Base-by-base conservation (phyloP, 2,329 filamentous ascomycete genomes). In the Neofusicoccum sp. region DNA sequence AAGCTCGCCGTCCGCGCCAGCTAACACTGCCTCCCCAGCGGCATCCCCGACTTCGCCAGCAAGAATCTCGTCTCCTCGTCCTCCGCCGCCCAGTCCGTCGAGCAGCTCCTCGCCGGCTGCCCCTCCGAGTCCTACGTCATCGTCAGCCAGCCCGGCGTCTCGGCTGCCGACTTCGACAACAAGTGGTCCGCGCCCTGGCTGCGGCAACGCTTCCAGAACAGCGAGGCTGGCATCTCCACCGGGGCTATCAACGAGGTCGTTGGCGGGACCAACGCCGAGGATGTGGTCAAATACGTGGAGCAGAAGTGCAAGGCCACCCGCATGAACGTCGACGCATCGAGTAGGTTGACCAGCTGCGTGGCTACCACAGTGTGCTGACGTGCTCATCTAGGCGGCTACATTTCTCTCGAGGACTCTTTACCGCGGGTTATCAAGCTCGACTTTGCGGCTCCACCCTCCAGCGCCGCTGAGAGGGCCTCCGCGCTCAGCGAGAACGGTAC, bases 61-160 rank as follows among this genome's bases (percentile, higher is more conserved):
- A 65, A 67, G 66, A 65, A 72, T 63, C 67, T 85, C 65, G 76
- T 80, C 61, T 73, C 80, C 58, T 77, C 80, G 22, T 67, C 76
- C 28, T 77, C 78, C 49, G 69, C 84, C 45, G 73, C 78, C 49
- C 70, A 76, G 16, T 73, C 79, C 43, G 64, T 85, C 12, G 74
- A 74, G 54, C 73, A 74, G 16, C 75, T 76, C 33, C 84, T 96
- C 31, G 80, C 82, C 43, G 76, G 78, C 61, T 96, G 92, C 77
- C 89, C 89, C 2, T 92, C 90, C 22, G 83, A 87, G 56, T 85
- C 85, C 69, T 97, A 97, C 78, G 80, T 96, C 63, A 76, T 97
- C 67, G 84, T 96, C 65, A 86, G 87, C 34, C 92, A 97, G 73
- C 88, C 90, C 9, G 89, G 90, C 68, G 83, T 93, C 63, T 87